Conservation (phyloP, 1,284 basidiomycete genomes). For the Irpex sp. region DNA sequence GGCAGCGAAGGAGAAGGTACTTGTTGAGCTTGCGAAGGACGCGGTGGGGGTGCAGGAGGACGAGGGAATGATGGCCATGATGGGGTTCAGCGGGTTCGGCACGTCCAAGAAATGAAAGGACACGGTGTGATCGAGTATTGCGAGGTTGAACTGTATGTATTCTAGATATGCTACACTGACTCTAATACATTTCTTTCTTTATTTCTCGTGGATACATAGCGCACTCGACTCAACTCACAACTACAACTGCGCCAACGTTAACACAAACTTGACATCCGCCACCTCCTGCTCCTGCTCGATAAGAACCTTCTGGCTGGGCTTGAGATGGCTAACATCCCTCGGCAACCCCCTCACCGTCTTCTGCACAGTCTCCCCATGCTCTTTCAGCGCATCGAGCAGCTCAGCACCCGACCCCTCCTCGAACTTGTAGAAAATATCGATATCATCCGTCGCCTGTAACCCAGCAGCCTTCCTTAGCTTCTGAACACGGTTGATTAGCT, state of each 20-base stretch:
- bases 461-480: slow-evolving; percentile 95
- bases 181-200: slow-evolving; percentile 29
- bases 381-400: slow-evolving; percentile 65
- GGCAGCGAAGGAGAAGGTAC: slow-evolving; percentile 64
- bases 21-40: slow-evolving; percentile 56
- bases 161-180: slow-evolving; percentile 24
- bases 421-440: slow-evolving; percentile 86
- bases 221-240: too few relatives aligned
- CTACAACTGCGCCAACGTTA: slow-evolving; percentile 51
- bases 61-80: slow-evolving; percentile 73
- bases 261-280: slow-evolving; percentile 73
- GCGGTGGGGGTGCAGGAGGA: slow-evolving; percentile 41
- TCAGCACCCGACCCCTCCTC: slow-evolving; percentile 64
- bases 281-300: slow-evolving; percentile 88
- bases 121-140: slow-evolving; percentile 1
- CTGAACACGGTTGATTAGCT: slow-evolving; percentile 93
- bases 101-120: slow-evolving; percentile 61
- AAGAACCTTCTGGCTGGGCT: slow-evolving; percentile 44
- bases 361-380: slow-evolving; percentile 68
- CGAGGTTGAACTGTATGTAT: slow-evolving; percentile 19
- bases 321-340: slow-evolving; percentile 49
- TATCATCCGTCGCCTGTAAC: slow-evolving; percentile 91
- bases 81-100: slow-evolving; percentile 94
- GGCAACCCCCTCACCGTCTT: slow-evolving; percentile 78
- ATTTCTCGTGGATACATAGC: background rate